phyloP scores from a whole-genome alignment of 179 eudicot species.

The Beta lomatogona region DNA sequence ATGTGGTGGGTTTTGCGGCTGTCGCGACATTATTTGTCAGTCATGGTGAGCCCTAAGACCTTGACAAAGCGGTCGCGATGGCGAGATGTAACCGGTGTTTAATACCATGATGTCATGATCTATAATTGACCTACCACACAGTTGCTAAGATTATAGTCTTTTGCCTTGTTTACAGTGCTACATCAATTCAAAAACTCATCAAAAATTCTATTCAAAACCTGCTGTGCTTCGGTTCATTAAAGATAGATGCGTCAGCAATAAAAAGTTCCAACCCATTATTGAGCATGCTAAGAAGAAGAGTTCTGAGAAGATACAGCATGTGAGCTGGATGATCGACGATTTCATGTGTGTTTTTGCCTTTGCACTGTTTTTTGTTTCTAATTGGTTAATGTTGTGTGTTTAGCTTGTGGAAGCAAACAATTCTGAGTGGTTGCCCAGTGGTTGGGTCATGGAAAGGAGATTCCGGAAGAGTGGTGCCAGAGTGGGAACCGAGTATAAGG shows the following conservation, averaged over 20 bases:
- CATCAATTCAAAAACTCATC: conserved; percentile 27
- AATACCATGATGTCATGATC: neutral
- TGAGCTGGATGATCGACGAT: conserved; percentile 31
- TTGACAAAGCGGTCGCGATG: too few species aligned
- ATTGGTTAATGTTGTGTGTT: conserved; percentile 15
- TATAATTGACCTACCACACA: neutral
- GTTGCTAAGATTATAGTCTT: neutral
- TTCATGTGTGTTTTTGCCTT: conserved; percentile 8
- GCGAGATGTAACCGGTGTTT: too few species aligned
- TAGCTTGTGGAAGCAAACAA: conserved; percentile 42
- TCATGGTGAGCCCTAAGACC: too few species aligned
- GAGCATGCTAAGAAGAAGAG: conserved; percentile 25
- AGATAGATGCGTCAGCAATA: conserved; percentile 21
- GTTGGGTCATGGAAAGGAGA: conserved; percentile 63
- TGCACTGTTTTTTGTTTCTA: neutral
- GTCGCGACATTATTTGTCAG: too few species aligned
- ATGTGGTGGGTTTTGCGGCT: too few species aligned
- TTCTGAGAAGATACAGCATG: conserved; percentile 36
- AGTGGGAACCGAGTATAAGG: conserved; percentile 61
- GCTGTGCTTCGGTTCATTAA: conserved; percentile 35
- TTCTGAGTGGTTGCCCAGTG: conserved; percentile 59
- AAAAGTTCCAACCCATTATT: conserved; percentile 17
- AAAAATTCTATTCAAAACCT: conserved; percentile 43
- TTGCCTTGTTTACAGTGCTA: conserved; percentile 34
- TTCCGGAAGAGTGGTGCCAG: conserved; percentile 38